Evolutionary conservation across 83 land plant genomes (phyloP), one percentile per base, ranked within the genome.

Genomic region (Picea mariana): DNA sequence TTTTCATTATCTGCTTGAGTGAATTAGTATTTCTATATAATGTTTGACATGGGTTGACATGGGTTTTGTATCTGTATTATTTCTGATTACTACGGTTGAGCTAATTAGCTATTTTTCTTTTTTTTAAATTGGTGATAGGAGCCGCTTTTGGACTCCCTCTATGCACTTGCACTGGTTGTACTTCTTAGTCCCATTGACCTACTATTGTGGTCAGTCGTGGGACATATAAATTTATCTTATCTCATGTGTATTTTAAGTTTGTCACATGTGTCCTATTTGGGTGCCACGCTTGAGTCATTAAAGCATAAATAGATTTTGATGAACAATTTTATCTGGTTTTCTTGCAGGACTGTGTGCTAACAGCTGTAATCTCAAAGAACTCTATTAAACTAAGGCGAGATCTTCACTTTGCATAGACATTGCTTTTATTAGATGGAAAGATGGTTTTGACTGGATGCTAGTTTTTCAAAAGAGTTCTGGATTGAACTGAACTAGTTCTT

Each of bases 331-430:
- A 63, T n/a, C 58, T 63, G 66, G 66, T 20, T 63, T 63, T 63
- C 23, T 63, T 63, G 20, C 66, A 63, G 66, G 66, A 63, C 66
- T 63, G 6, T 63, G 23, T 63, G 66, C 66, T 18, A 63, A 63
- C 66, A 63, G 23, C 66, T 63, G 66, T 63, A 63, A 18, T 20
- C 20, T 63, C 66, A 63, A 63, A 20, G 7, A 20, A 63, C 66
- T 63, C 66, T 18, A 63, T 63, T 63, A 63, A 63, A n/a, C 66
- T 63, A 63, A 63, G 66, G 66, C 23, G 13, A 63, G 66, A 63
- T 63, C 8, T 63, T 63, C 23, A 63, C 23, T 63, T 63, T 63
- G 6, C 49, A 44, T 11, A 52, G n/a, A 63, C 20, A 63, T 63
- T 63, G 66, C 6, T n/a, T n/a, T 20, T 63, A 62, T n/a, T n/a